A percentile compares a stretch with the other conserved stretches of the same genome.
Conservation (phyloP, 805 yeast genomes). For the Saturnispora silvae region DNA sequence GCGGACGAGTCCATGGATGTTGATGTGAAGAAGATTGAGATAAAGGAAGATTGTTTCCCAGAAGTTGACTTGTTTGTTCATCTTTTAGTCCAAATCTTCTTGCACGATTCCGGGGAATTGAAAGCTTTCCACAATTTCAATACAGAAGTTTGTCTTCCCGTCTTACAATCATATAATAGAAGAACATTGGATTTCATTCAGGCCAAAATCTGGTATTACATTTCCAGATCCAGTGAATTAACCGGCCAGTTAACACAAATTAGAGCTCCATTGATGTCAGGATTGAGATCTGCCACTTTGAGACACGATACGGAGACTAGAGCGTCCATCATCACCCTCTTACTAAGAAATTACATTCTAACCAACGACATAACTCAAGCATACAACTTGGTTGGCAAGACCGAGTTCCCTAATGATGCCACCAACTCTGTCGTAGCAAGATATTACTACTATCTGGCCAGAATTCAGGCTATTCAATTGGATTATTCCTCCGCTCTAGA, state of each 20-base stretch:
- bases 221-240: conserved; percentile 67
- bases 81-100: conserved; percentile 63
- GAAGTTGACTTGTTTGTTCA: conserved; percentile 76
- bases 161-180: conserved; percentile 58
- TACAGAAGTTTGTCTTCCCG: conserved; percentile 34
- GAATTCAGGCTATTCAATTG: conserved; percentile 81
- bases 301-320: conserved; percentile 90
- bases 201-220: conserved; percentile 91
- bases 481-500: conserved; percentile 88
- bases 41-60: conserved; percentile 42
- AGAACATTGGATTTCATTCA: conserved; percentile 77
- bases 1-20: conserved; percentile 26
- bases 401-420: conserved; percentile 77
- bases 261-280: conserved; percentile 59
- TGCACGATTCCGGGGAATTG: conserved; percentile 52
- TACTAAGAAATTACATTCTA: conserved; percentile 69
- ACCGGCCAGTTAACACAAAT: conserved; percentile 41
- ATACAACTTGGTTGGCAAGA: conserved; percentile 76
- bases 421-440: conserved; percentile 79
- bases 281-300: conserved; percentile 78
- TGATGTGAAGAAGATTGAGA: not conserved
- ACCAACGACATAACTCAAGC: conserved; percentile 82
- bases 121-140: conserved; percentile 44
- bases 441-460: conserved; percentile 84
- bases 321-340: conserved; percentile 75